Conservation (phyloP, 2,329 filamentous ascomycete genomes). For the Didymella glomerata region DNA sequence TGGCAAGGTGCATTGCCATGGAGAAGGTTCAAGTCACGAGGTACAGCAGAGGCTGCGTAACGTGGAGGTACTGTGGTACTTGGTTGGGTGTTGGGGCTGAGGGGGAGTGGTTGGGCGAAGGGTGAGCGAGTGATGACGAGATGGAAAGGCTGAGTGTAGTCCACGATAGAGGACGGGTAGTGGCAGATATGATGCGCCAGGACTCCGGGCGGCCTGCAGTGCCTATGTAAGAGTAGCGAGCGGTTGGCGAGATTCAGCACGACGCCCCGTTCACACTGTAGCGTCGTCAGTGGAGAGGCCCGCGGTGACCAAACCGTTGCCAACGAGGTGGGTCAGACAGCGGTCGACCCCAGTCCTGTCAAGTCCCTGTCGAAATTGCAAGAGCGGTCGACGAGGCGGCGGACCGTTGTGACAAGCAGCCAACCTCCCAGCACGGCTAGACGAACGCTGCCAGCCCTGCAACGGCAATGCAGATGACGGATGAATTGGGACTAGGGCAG, state of each 20-base stretch:
- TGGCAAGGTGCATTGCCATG: constrained; percentile 55
- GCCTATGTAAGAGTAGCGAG: constrained; percentile 47
- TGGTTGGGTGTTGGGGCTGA: constrained; percentile 7
- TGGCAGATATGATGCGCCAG: constrained; percentile 45
- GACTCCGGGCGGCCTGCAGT: constrained; percentile 48
- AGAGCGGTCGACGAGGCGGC: constrained; percentile 48
- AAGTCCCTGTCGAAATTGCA: constrained; percentile 49
- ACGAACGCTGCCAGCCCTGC: constrained; percentile 43
- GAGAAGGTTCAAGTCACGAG: constrained; percentile 38
- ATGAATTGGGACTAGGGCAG: constrained; percentile 40
- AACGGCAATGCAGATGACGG: constrained; percentile 54
- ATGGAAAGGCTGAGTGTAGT: constrained; percentile 23
- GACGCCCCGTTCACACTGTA: constrained; percentile 45
- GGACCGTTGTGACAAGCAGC: constrained; percentile 50
- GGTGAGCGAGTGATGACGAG: constrained; percentile 30
- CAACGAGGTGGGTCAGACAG: constrained; percentile 52
- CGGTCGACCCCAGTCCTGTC: constrained; percentile 40
- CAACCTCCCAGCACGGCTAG: constrained; percentile 43
- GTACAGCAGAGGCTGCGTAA: constrained; percentile 49
- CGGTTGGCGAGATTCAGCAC: constrained; percentile 50
- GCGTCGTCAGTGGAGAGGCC: constrained; percentile 41
- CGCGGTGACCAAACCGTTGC: constrained; percentile 48
- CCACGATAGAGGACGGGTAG: constrained; percentile 35
- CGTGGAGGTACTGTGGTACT: constrained; percentile 18
- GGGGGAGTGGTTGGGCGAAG: constrained; percentile 24